A percentile compares a stretch with the other conserved stretches of the same genome.
phyloP scores from a whole-genome alignment of 768 basidiomycete genomes.

The Podaxis rugospora region DNA sequence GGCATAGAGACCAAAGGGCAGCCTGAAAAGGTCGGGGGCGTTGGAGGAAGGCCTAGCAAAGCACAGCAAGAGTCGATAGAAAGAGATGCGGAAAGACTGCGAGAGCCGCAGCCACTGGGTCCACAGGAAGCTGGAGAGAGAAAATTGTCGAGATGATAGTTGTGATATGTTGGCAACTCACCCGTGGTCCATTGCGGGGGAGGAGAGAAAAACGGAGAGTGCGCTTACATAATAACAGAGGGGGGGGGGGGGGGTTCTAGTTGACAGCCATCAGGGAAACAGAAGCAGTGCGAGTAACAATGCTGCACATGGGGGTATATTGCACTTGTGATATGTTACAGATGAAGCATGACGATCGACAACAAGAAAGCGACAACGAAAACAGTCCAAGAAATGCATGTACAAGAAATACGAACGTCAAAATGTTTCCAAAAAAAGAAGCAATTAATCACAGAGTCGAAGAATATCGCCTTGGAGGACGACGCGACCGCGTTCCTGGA shows the following conservation, averaged over 20 bases:
- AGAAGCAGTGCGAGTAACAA: background rate
- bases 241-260: background rate
- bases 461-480: slow-evolving; percentile 49
- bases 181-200: background rate
- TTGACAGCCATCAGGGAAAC: background rate
- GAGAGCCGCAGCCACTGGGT: background rate
- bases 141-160: background rate
- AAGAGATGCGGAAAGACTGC: background rate
- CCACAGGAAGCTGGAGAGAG: background rate
- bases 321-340: slow-evolving; percentile 7
- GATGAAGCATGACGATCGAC: background rate
- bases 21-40: background rate
- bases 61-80: background rate
- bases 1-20: slow-evolving; percentile 10
- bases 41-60: slow-evolving; percentile 4
- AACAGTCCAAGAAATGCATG: slow-evolving; percentile 2
- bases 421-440: background rate
- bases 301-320: slow-evolving; percentile 7
- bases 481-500: slow-evolving; percentile 45
- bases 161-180: background rate
- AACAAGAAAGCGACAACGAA: background rate
- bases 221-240: background rate
- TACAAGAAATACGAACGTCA: background rate
- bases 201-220: background rate
- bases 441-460: background rate